Evolutionary conservation across 495 filamentous ascomycete genomes (phyloP).

Genomic region (Aspergillus diversus): DNA sequence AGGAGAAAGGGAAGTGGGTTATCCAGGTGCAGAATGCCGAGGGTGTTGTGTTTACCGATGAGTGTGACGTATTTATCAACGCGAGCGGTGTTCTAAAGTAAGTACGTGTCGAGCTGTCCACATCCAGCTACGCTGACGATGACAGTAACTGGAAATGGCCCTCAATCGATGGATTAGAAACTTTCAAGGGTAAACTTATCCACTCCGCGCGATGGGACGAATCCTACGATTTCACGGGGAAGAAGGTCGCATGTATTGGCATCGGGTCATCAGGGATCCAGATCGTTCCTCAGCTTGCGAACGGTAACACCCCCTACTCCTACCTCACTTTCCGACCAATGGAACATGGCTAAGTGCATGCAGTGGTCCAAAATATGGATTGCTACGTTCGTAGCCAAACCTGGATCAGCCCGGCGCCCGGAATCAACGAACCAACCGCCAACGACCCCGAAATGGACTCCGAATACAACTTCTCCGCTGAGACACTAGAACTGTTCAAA

Average conservation of each 20-base stretch:
- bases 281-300: constrained; percentile 13
- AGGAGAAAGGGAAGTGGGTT: constrained; percentile 43
- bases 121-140: not conserved
- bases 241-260: constrained; percentile 9
- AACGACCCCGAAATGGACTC: constrained; percentile 16
- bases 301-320: not conserved
- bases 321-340: not conserved
- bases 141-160: constrained; percentile 17
- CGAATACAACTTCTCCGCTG: constrained; percentile 8
- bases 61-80: constrained; percentile 53
- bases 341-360: not conserved
- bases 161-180: constrained; percentile 2
- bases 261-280: constrained; percentile 15
- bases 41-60: constrained; percentile 27
- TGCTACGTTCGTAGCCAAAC: constrained; percentile 14
- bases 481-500: constrained; percentile 7
- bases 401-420: constrained; percentile 11
- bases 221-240: constrained; percentile 9
- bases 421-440: constrained; percentile 13
- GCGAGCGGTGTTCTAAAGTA: constrained; percentile 52
- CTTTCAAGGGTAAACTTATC: constrained; percentile 5
- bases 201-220: constrained; percentile 15
- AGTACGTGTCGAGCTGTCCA: not conserved
- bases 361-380: constrained; percentile 6
- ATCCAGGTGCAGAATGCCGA: constrained; percentile 38